A percentile compares a stretch with the other conserved stretches of the same genome.
These are phyloP conservation scores for Colletotrichum musicola DNA, from an alignment of 2,329 filamentous ascomycete genomes.

Conservation along the genomic window DNA sequence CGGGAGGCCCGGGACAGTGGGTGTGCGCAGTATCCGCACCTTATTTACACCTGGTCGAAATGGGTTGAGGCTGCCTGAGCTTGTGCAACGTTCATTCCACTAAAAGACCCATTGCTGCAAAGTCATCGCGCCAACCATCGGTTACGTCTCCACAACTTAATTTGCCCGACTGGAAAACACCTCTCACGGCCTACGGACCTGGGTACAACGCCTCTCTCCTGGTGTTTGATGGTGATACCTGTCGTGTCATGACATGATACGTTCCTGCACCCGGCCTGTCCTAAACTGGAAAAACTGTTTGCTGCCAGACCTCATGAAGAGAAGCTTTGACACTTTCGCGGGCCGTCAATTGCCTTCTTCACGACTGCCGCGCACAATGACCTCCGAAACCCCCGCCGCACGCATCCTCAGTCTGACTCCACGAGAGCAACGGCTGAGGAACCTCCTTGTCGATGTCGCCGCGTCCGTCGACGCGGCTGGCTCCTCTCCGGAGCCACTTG, in stretches of 20 bases:
- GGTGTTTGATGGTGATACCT: not conserved
- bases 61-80: too few species aligned
- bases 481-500: slow-evolving; percentile 65
- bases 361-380: slow-evolving; percentile 35
- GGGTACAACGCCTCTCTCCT: not conserved
- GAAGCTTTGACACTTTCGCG: slow-evolving; percentile 34
- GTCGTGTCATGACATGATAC: slow-evolving; percentile 32
- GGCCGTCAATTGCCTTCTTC: slow-evolving; percentile 10
- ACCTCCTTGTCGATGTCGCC: slow-evolving; percentile 87
- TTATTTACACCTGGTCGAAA: too few species aligned
- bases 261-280: slow-evolving; percentile 17
- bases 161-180: too few species aligned
- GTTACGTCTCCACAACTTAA: too few species aligned
- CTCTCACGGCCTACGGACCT: too few species aligned
- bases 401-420: slow-evolving; percentile 69
- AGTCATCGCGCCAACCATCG: too few species aligned
- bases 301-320: slow-evolving; percentile 34
- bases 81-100: too few species aligned
- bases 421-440: slow-evolving; percentile 78
- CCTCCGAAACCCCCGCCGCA: slow-evolving; percentile 19
- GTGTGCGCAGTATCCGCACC: too few species aligned
- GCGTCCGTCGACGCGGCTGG: slow-evolving; percentile 70
- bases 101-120: too few species aligned
- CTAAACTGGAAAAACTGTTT: slow-evolving; percentile 11
- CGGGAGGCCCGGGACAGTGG: too few species aligned